Evolutionary conservation across 495 filamentous ascomycete genomes (phyloP), one percentile per base, ranked within the genome.

Genomic region (Haplographium delicatum): DNA sequence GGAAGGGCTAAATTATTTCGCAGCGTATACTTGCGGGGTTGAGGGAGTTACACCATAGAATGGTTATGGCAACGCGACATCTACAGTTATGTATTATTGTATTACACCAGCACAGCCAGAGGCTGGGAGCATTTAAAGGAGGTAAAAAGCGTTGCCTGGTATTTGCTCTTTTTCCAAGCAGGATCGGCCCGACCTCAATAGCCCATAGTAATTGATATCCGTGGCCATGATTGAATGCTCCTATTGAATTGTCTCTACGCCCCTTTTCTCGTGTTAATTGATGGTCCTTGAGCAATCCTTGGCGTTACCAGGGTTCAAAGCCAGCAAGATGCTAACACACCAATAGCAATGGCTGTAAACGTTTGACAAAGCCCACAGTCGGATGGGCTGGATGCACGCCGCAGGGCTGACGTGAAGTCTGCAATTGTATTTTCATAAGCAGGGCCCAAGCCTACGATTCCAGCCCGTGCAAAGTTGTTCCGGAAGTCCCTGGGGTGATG

Each of bases 201-300:
- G 44, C 23, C 27, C 28, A 35, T 47, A 47, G 44, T 23, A 46
- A 47, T 47, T 34, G 28, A 47, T 43, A 16, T 47, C 34, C 44
- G 44, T 37, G 18, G 27, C 44, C 9, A 24, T 47, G 27, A n/a
- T 35, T 6, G 15, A 43, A 20, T 41, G 18, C 19, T 26, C 39
- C n/a, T n/a, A n/a, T n/a, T n/a, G n/a, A n/a, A n/a, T n/a, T n/a
- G n/a, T n/a, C n/a, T n/a, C n/a, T n/a, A n/a, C 26, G 22, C n/a
- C 9, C 5, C 22, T 31, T 44, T 20, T 19, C 25, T 44, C 42
- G 24, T 24, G 31, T 31, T 31, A 13, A 44, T 2, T 27, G 41
- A 11, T 22, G 3, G 1, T 28, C 34, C 41, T 26, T 5, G 42
- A 6, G 42, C 2, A 5, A 31, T 44, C 25, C 42, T 44, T 44